phyloP scores from a whole-genome alignment of 345 rosid species.

The Brassica juncea region DNA sequence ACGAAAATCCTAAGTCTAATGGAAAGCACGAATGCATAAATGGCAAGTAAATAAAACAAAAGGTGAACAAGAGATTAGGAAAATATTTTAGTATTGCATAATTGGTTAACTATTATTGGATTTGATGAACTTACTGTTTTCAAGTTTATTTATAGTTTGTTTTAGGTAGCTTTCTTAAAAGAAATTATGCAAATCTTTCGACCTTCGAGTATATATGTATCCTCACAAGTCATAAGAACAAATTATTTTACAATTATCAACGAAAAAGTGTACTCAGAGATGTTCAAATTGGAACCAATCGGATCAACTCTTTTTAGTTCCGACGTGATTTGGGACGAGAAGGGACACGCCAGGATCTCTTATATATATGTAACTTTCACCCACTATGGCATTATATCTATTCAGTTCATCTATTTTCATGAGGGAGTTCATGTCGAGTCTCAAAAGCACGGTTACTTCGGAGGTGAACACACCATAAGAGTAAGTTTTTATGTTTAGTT shows the following conservation, averaged over 20 bases:
- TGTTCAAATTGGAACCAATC: slow-evolving; percentile 9
- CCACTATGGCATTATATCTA: background rate
- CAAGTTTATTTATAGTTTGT: background rate
- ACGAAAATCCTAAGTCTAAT: background rate
- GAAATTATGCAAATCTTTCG: background rate
- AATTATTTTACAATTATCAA: background rate
- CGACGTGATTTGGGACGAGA: slow-evolving; percentile 6
- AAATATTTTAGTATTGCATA: background rate
- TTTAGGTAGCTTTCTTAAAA: background rate
- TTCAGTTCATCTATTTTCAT: slow-evolving; percentile 14
- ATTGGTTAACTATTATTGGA: background rate
- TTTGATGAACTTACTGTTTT: background rate
- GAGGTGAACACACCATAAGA: background rate
- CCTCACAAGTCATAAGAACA: background rate
- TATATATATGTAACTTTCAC: background rate
- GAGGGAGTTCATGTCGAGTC: slow-evolving; percentile 1
- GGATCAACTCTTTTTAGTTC: background rate
- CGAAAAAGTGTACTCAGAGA: background rate
- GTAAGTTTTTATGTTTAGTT: background rate
- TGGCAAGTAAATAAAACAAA: background rate
- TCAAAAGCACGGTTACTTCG: background rate
- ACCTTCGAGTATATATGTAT: background rate
- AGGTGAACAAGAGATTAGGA: background rate
- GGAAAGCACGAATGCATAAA: background rate
- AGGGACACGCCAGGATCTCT: slow-evolving; percentile 13